phyloP scores from a whole-genome alignment of 441 rosid species.

The Geranium incanum region DNA sequence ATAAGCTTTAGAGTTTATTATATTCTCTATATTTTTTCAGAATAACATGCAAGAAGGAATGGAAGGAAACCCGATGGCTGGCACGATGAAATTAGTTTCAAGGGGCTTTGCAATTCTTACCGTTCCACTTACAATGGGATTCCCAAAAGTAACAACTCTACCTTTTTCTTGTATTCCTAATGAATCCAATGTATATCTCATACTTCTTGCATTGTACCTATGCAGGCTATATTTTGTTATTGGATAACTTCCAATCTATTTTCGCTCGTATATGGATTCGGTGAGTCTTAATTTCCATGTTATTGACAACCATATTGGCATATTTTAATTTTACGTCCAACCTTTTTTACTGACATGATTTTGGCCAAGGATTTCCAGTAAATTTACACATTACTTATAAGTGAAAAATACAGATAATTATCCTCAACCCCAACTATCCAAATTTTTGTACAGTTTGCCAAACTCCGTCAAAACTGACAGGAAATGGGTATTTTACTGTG shows the following conservation, averaged over 20 bases:
- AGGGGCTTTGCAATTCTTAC: constrained; percentile 52
- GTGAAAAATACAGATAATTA: too few relatives aligned
- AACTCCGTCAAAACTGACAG: too few relatives aligned
- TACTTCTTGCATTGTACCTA: neutral
- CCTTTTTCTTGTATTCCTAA: neutral
- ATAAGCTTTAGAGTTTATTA: constrained; percentile 11
- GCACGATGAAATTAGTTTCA: constrained; percentile 44
- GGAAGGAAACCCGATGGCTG: constrained; percentile 63
- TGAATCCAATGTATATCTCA: neutral
- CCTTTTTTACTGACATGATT: neutral
- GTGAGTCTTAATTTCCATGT: constrained; percentile 31
- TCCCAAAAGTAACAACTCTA: constrained; percentile 41
- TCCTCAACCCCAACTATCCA: too few relatives aligned
- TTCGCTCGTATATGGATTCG: constrained; percentile 64
- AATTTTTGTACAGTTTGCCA: too few relatives aligned
- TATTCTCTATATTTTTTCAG: constrained; percentile 29
- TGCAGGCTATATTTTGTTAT: constrained; percentile 84
- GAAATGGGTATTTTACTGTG: too few relatives aligned
- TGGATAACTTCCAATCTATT: constrained; percentile 82
- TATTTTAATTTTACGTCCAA: neutral
- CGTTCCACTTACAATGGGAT: constrained; percentile 58
- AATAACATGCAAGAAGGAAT: constrained; percentile 71
- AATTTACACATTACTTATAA: neutral
- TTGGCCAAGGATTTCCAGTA: neutral
- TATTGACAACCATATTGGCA: neutral